A percentile compares a stretch with the other conserved stretches of the same genome.
phyloP scores from a whole-genome alignment of 208 protist genomes.

The Histomonas meleagridis region DNA sequence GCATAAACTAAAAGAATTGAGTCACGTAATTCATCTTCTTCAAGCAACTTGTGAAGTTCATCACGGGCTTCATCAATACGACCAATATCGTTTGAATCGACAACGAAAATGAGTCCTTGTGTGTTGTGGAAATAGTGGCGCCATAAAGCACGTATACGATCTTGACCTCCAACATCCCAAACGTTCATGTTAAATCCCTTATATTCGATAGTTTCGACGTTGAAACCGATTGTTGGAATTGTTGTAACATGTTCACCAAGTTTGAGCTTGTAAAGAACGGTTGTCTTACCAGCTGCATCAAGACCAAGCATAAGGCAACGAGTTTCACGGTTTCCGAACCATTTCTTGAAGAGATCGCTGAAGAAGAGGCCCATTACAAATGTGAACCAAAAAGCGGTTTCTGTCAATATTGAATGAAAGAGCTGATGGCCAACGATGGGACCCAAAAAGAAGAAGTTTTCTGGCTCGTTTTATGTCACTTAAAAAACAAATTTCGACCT shows the following conservation, averaged over 20 bases:
- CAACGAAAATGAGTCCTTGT: conserved; percentile 86
- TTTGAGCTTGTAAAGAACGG: conserved; percentile 80
- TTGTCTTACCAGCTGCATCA: conserved; percentile 81
- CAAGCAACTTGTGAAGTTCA: conserved; percentile 74
- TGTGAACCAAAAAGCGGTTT: no score
- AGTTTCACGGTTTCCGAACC: conserved; percentile 57
- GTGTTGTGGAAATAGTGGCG: conserved; percentile 83
- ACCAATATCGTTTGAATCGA: conserved; percentile 81
- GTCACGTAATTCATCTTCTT: conserved; percentile 85
- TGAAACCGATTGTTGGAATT: conserved; percentile 80
- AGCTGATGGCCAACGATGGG: no score
- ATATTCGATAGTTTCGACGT: conserved; percentile 79
- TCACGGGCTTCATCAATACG: conserved; percentile 60
- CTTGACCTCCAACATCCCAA: conserved; percentile 83
- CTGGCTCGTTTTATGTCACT: no score
- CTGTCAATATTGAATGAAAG: no score
- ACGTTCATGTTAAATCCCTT: conserved; percentile 84
- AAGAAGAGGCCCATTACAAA: conserved; percentile 47
- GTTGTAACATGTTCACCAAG: conserved; percentile 79
- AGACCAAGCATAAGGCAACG: conserved; percentile 88
- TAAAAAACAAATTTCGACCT: no score
- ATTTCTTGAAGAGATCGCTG: conserved; percentile 37
- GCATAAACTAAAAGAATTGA: conserved; percentile 86
- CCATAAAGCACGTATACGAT: conserved; percentile 82
- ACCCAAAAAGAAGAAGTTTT: no score